Percentiles rank a stretch among this genome's conserved stretches.
phyloP scores from a whole-genome alignment of 768 basidiomycete genomes.

The Strobilomyces dryophilus region DNA sequence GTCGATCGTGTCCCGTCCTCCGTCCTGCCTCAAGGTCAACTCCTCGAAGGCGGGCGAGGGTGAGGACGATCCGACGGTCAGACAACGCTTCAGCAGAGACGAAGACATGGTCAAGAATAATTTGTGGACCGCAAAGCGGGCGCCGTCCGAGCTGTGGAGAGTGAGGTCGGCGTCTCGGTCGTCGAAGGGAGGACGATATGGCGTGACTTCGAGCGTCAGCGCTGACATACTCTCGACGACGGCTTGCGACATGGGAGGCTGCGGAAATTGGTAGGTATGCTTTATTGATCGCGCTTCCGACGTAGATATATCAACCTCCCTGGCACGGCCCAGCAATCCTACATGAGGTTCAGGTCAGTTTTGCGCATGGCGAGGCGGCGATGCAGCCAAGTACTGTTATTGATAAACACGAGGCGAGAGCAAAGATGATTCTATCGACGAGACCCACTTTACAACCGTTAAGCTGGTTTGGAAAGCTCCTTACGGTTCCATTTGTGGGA shows the following conservation, averaged over 20 bases:
- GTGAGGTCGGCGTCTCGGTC: constrained; percentile 39
- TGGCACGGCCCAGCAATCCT: constrained; percentile 11
- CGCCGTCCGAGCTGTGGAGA: constrained; percentile 39
- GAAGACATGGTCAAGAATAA: constrained; percentile 40
- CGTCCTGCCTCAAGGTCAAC: constrained; percentile 20
- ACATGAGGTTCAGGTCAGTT: constrained; percentile 31
- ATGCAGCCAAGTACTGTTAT: not conserved
- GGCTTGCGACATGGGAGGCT: constrained; percentile 26
- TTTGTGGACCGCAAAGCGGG: constrained; percentile 42
- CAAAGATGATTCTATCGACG: constrained; percentile 4
- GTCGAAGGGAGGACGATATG: constrained; percentile 35
- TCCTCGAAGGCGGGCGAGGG: constrained; percentile 28
- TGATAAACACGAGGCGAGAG: constrained; percentile 25
- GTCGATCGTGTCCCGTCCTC: constrained; percentile 25
- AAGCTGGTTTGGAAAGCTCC: constrained; percentile 16
- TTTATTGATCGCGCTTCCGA: constrained; percentile 16
- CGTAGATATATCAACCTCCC: constrained; percentile 24
- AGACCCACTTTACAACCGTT: not conserved
- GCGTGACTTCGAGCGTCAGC: constrained; percentile 25
- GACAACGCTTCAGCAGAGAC: constrained; percentile 34
- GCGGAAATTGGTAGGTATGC: constrained; percentile 13
- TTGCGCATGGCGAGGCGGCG: constrained; percentile 23
- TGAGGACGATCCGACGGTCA: constrained; percentile 24
- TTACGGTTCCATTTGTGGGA: constrained; percentile 14
- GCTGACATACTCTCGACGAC: constrained; percentile 21